Evolutionary conservation across 2,329 filamentous ascomycete genomes (phyloP).

Genomic region (Cladobotryum mycophilum): DNA sequence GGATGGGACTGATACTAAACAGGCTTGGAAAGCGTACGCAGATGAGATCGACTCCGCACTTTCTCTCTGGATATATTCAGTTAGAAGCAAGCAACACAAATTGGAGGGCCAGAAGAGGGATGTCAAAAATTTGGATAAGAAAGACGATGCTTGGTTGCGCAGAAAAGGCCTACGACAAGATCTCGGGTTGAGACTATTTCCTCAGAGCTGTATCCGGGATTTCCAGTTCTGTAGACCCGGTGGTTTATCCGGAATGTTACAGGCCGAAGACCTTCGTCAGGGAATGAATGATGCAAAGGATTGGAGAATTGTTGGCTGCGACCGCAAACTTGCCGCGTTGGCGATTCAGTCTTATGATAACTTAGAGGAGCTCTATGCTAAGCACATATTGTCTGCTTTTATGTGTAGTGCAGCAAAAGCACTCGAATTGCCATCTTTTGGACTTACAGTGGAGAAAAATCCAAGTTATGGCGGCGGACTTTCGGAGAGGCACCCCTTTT

Average conservation of each 20-base stretch:
- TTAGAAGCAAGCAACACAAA: constrained; percentile 6
- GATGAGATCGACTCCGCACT: constrained; percentile 23
- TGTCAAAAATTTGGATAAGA: background rate
- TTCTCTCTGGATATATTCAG: constrained; percentile 24
- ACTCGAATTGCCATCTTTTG: constrained; percentile 1
- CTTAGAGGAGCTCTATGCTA: constrained; percentile 16
- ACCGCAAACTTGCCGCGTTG: background rate
- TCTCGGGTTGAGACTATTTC: background rate
- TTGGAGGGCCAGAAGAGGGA: background rate
- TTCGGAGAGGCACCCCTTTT: background rate
- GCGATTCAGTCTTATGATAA: constrained; percentile 10
- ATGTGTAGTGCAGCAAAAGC: constrained; percentile 20
- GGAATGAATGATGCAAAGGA: background rate
- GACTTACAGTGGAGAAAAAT: background rate
- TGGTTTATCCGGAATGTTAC: background rate
- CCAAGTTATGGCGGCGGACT: background rate
- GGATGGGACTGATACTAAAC: background rate
- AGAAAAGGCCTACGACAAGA: background rate
- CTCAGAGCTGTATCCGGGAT: background rate
- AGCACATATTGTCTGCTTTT: constrained; percentile 24
- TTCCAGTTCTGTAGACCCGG: constrained; percentile 3
- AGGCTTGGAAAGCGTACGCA: constrained; percentile 16
- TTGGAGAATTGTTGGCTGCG: background rate
- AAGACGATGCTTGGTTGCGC: background rate
- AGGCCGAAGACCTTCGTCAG: no score